Evolutionary conservation across 2,329 filamentous ascomycete species (phyloP), one percentile per base, ranked within the genome.

Genomic region (Aspergillus bombycis): DNA sequence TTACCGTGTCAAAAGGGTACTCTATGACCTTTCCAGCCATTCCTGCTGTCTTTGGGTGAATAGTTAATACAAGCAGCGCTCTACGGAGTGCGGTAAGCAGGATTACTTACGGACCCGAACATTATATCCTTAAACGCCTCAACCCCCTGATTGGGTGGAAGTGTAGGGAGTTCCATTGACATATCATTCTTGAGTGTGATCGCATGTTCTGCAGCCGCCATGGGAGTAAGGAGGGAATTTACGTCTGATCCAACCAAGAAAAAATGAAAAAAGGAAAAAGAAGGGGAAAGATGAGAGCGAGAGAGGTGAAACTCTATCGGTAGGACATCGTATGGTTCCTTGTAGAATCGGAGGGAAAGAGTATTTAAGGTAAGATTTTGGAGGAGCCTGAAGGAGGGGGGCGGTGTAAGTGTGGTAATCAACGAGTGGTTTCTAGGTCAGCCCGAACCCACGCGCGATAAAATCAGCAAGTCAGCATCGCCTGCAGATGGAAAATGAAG

Each of bases 1-100:
- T 99, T 78, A 99, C 90, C 0, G 95, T 99, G 80, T 99, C 95
- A 80, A 99, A 99, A 28, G 95, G 95, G 77, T 97, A 99, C 78
- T 99, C 95, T 75, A 99, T 94, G 77, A 94, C 92, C 82, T 98
- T 99, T 66, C 94, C 94, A 41, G 92, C 89, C 64, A 96, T 88
- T 65, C 95, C 95, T 61, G 94, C 94, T 63, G 87, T 78, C 91
- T 93, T 60, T 43, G 7, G n/a, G 6, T 57, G 21, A 23, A 21
- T 34, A 5, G 48, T 62, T 34, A 58, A 23, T 36, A 23, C 32
- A 26, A 21, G 14, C 23, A 9, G 34, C n/a, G 19, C 50, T 45
- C 41, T 21, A 32, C 30, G 8, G 53, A 62, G 50, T 48, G 36
- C 28, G 7, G 43, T 11, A 59, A 34, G 52, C 60, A 43, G 21